Percentiles rank a stretch among this genome's conserved stretches.
phyloP scores from a whole-genome alignment of 2,329 filamentous ascomycete genomes.

The Fusarium verticillioides region DNA sequence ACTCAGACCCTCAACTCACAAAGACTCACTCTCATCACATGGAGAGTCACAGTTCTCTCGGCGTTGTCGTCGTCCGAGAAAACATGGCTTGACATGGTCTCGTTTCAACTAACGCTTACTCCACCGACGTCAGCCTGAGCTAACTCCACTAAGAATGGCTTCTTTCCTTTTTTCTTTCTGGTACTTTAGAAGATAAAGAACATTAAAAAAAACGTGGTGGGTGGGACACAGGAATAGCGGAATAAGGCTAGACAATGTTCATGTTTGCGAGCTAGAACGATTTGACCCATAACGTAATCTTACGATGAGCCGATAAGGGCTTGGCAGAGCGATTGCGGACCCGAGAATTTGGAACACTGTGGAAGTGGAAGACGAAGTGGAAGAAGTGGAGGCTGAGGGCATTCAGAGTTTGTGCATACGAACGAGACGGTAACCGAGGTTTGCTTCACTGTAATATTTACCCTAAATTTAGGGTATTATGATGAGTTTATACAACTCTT shows the following conservation, averaged over 20 bases:
- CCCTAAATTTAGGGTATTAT: too few relatives aligned
- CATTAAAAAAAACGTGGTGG: not conserved
- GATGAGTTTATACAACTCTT: not conserved
- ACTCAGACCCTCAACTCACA: not conserved
- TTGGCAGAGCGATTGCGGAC: slow-evolving; percentile 5
- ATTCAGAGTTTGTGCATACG: not conserved
- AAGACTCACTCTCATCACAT: not conserved
- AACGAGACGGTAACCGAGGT: not conserved
- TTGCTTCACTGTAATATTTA: too few relatives aligned
- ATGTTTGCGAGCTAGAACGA: slow-evolving; percentile 3
- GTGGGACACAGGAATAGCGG: not conserved
- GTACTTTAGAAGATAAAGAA: not conserved
- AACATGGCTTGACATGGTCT: slow-evolving; percentile 6
- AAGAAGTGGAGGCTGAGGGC: not conserved
- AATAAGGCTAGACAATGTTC: slow-evolving; percentile 6
- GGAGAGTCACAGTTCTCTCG: not conserved
- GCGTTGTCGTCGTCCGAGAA: not conserved
- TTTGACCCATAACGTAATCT: slow-evolving; percentile 22
- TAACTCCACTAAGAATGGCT: not conserved
- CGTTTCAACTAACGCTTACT: slow-evolving; percentile 5
- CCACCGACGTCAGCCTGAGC: not conserved
- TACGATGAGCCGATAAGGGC: not conserved
- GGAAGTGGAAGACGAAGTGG: not conserved
- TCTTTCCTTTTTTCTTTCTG: not conserved
- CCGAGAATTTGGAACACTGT: not conserved